Evolutionary conservation across 1,139 yeast genomes (phyloP).

Genomic region (Hyphopichia wangnamkhiaoensis): DNA sequence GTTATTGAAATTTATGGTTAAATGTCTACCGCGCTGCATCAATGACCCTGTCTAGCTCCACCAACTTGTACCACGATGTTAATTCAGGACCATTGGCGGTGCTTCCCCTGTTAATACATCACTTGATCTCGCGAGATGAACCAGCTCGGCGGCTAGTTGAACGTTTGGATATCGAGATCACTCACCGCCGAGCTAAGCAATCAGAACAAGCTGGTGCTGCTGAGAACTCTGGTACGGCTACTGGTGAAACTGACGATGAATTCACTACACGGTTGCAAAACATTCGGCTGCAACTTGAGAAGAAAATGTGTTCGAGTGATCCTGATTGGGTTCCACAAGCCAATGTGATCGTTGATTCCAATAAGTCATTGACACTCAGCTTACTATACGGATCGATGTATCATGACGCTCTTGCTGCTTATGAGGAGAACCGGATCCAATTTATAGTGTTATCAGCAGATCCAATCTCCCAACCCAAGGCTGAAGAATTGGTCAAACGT

Average conservation of each 20-base stretch:
- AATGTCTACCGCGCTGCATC: too few species aligned
- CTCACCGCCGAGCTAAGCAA: neutral
- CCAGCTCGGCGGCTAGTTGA: neutral
- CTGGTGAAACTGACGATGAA: too few species aligned
- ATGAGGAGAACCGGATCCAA: neutral
- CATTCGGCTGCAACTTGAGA: too few species aligned
- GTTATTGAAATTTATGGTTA: too few species aligned
- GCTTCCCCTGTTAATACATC: neutral
- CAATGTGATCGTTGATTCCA: neutral
- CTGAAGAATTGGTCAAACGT: neutral
- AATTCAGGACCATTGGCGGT: neutral
- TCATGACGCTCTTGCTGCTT: constrained; percentile 1
- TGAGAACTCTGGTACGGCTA: too few species aligned
- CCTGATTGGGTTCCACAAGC: neutral
- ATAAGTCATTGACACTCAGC: constrained; percentile 3
- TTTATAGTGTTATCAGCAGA: neutral
- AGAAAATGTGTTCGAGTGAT: too few species aligned
- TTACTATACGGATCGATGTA: constrained; percentile 1
- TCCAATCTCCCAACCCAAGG: neutral
- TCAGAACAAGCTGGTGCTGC: neutral
- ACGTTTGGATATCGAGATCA: neutral
- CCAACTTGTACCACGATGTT: neutral
- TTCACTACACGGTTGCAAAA: too few species aligned
- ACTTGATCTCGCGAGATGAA: neutral
- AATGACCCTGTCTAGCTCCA: too few species aligned